phyloP scores from a whole-genome alignment of 1,284 basidiomycete species.

The Ustilago vetiveriae region DNA sequence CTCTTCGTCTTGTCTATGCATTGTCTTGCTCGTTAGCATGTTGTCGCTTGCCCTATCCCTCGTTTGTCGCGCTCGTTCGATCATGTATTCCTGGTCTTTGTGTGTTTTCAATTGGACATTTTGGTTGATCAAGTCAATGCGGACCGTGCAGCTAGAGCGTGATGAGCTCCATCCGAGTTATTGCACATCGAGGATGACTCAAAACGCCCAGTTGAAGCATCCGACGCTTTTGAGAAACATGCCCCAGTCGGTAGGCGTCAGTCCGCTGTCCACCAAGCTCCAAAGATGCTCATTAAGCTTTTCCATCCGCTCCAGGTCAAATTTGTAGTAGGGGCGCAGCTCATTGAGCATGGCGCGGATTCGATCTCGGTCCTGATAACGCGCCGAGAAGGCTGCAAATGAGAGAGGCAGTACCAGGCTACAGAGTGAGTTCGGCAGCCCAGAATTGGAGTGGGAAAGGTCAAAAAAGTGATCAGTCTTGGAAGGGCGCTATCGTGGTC shows the following conservation, averaged over 20 bases:
- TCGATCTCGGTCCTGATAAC: constrained; percentile 22
- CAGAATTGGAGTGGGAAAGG: too few species aligned
- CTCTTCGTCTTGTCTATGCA: too few species aligned
- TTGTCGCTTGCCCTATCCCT: too few species aligned
- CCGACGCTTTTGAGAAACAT: constrained; percentile 46
- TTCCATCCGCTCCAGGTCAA: constrained; percentile 39
- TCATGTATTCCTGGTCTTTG: too few species aligned
- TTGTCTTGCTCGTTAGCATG: too few species aligned
- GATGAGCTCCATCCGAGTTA: too few species aligned
- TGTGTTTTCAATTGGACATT: too few species aligned
- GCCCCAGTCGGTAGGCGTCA: constrained; percentile 37
- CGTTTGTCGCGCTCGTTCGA: too few species aligned
- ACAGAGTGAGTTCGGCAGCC: neutral
- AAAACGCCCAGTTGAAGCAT: constrained; percentile 51
- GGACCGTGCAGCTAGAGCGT: constrained; percentile 24
- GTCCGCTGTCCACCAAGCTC: constrained; percentile 40
- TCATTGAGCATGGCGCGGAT: constrained; percentile 39
- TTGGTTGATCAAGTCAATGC: constrained; percentile 17
- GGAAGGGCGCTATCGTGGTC: too few species aligned
- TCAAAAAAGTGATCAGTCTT: neutral
- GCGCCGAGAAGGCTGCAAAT: constrained; percentile 37
- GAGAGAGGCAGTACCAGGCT: constrained; percentile 36
- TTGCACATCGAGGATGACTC: neutral
- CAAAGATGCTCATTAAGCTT: constrained; percentile 45
- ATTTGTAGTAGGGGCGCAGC: constrained; percentile 46